These are phyloP conservation scores for Colletotrichum truncatum DNA, from an alignment of 2,329 filamentous ascomycete genomes.

Conservation along the genomic window DNA sequence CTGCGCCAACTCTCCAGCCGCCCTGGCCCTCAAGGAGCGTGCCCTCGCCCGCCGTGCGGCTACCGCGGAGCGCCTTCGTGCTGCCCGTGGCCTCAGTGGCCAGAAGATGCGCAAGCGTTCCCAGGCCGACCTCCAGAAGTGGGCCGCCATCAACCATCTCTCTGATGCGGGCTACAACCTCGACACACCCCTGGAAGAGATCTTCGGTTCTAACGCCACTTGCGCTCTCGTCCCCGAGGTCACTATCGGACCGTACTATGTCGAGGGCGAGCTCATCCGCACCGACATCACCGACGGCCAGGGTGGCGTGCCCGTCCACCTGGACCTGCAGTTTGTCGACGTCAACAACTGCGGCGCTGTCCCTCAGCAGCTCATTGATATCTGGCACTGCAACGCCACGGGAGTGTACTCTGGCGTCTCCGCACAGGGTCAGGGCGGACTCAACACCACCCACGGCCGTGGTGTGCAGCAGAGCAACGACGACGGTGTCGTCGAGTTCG, in stretches of 20 bases:
- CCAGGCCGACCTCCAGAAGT: slow-evolving; percentile 42
- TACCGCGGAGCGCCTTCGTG: slow-evolving; percentile 46
- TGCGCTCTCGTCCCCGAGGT: slow-evolving; percentile 25
- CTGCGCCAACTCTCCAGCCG: slow-evolving; percentile 48
- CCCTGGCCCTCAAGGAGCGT: slow-evolving; percentile 47
- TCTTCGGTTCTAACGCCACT: slow-evolving; percentile 29
- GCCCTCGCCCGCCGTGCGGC: slow-evolving; percentile 51
- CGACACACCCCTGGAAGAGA: slow-evolving; percentile 42
- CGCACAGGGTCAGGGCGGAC: slow-evolving; percentile 31
- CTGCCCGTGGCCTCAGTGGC: slow-evolving; percentile 44
- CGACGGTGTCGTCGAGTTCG: slow-evolving; percentile 44
- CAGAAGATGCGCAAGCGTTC: slow-evolving; percentile 43
- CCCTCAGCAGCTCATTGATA: slow-evolving; percentile 32
- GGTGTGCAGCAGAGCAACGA: slow-evolving; percentile 34
- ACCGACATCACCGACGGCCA: slow-evolving; percentile 52
- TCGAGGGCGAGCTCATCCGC: slow-evolving; percentile 55
- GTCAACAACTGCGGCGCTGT: slow-evolving; percentile 33
- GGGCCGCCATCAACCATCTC: slow-evolving; percentile 45
- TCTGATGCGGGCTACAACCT: slow-evolving; percentile 38
- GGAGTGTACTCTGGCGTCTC: slow-evolving; percentile 51
- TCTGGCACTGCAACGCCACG: slow-evolving; percentile 42
- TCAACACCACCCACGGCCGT: slow-evolving; percentile 26
- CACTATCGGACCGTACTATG: slow-evolving; percentile 39
- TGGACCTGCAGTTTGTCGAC: slow-evolving; percentile 36
- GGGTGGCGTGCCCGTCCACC: slow-evolving; percentile 51